phyloP scores from a whole-genome alignment of 208 protist species.

The Porcisia hertigi region DNA sequence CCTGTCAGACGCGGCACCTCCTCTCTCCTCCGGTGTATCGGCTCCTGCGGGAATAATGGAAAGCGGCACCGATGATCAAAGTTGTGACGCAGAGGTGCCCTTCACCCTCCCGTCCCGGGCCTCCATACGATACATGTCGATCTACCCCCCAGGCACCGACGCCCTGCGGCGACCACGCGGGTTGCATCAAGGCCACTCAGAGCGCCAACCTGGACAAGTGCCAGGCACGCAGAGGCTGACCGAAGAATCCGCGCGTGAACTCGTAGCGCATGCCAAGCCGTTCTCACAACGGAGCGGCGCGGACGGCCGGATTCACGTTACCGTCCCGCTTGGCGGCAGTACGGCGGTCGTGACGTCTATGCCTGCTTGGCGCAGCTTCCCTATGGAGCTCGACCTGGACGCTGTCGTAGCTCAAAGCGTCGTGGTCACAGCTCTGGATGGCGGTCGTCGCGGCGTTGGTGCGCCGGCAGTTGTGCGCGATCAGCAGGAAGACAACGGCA shows the following conservation, averaged over 20 bases:
- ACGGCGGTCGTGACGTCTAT: conserved; percentile 10
- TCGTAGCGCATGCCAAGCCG: neutral
- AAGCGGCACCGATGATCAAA: neutral
- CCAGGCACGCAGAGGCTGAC: neutral
- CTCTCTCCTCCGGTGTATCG: neutral
- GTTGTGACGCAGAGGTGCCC: conserved; percentile 1
- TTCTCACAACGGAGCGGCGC: conserved; percentile 8
- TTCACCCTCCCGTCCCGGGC: conserved; percentile 46
- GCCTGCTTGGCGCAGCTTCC: conserved; percentile 23
- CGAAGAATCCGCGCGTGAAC: neutral
- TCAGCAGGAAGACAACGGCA: neutral
- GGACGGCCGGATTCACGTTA: conserved; percentile 16
- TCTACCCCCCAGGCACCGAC: conserved; percentile 68
- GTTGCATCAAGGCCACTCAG: neutral
- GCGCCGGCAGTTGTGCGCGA: neutral
- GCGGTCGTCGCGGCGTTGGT: neutral
- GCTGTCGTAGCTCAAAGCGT: conserved; percentile 9
- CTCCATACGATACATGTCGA: conserved; percentile 39
- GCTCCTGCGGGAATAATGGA: neutral
- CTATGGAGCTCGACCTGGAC: conserved; percentile 13
- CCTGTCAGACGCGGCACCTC: neutral
- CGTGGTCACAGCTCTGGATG: neutral
- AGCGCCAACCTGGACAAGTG: neutral
- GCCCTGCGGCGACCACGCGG: conserved; percentile 30
- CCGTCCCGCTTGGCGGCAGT: conserved; percentile 10